A percentile compares a stretch with the other conserved stretches of the same genome.
These are phyloP conservation scores for Ophiostoma sp. DNA, from an alignment of 2,329 filamentous ascomycete species.

Conservation along the genomic window DNA sequence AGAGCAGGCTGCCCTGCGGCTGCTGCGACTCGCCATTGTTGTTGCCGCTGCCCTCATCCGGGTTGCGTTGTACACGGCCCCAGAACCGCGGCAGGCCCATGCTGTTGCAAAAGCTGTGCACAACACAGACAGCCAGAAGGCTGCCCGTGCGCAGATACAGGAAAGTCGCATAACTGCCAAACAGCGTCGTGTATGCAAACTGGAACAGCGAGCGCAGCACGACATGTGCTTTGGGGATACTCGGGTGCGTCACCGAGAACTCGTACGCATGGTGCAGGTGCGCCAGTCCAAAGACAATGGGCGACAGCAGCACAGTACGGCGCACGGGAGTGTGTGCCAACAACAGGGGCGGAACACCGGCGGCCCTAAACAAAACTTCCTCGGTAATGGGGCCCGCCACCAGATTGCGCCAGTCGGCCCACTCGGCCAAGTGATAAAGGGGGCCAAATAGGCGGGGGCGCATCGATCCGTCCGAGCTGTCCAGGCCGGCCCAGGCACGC, in stretches of 20 bases:
- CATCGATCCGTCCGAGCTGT: slow-evolving; percentile 30
- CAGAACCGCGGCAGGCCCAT: slow-evolving; percentile 86
- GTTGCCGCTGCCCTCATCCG: background rate
- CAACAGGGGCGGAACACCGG: slow-evolving; percentile 79
- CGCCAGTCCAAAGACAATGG: slow-evolving; percentile 87
- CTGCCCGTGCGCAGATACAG: slow-evolving; percentile 83
- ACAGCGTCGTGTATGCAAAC: slow-evolving; percentile 86
- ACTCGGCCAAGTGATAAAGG: slow-evolving; percentile 65
- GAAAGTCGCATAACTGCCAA: slow-evolving; percentile 92
- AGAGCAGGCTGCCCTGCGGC: slow-evolving; percentile 44
- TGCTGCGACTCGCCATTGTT: background rate
- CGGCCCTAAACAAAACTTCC: slow-evolving; percentile 88
- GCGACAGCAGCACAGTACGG: slow-evolving; percentile 75
- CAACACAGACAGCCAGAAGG: slow-evolving; percentile 69
- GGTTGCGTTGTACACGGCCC: slow-evolving; percentile 64
- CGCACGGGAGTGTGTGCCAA: slow-evolving; percentile 60
- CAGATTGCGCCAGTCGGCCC: slow-evolving; percentile 83
- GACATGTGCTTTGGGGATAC: slow-evolving; percentile 62
- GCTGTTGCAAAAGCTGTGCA: slow-evolving; percentile 89
- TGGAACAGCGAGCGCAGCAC: slow-evolving; percentile 76
- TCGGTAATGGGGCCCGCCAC: slow-evolving; percentile 87
- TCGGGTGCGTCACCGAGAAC: slow-evolving; percentile 77
- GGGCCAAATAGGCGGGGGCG: slow-evolving; percentile 36
- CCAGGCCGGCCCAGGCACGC: slow-evolving; percentile 57
- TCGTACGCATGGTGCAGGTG: slow-evolving; percentile 97